Percentiles rank a stretch among this genome's conserved stretches.
Evolutionary conservation across 352 stramenopile genomes (phyloP).

Genomic region (Pythium coloratum): DNA sequence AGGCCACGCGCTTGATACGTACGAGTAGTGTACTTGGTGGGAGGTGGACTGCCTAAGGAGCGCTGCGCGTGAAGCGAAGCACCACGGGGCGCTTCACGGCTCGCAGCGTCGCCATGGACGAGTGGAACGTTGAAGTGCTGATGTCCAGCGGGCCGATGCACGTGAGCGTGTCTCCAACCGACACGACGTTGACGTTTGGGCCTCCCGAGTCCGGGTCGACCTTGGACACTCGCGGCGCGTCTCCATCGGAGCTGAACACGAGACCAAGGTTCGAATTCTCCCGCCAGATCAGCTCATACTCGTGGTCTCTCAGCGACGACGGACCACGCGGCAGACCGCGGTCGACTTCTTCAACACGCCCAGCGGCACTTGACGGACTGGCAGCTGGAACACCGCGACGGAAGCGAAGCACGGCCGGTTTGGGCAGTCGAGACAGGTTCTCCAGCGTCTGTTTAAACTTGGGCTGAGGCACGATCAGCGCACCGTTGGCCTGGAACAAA

Average conservation of each 20-base stretch:
- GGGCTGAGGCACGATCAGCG: constrained; percentile 37
- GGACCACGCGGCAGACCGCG: constrained; percentile 46
- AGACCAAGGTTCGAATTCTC: constrained; percentile 83
- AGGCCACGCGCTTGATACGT: not conserved
- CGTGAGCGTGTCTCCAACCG: constrained; percentile 71
- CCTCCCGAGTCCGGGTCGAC: constrained; percentile 78
- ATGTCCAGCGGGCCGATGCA: constrained; percentile 84
- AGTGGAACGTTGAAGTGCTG: constrained; percentile 74
- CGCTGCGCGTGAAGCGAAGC: constrained; percentile 63
- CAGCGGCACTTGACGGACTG: constrained; percentile 18
- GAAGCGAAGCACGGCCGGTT: constrained; percentile 44
- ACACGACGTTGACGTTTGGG: constrained; percentile 68
- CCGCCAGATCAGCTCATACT: constrained; percentile 85
- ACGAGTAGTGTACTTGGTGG: not conserved
- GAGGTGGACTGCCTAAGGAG: constrained; percentile 6
- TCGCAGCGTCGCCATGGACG: constrained; percentile 81
- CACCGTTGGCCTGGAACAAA: constrained; percentile 41
- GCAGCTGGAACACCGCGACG: constrained; percentile 35
- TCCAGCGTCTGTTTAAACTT: constrained; percentile 53
- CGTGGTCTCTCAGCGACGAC: constrained; percentile 55
- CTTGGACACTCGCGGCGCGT: constrained; percentile 81
- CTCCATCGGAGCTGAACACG: constrained; percentile 79
- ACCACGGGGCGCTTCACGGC: constrained; percentile 81
- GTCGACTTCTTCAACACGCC: constrained; percentile 45
- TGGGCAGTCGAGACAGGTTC: constrained; percentile 40